Evolutionary conservation across 2,329 filamentous ascomycete genomes (phyloP).

Genomic region (Hortaea werneckii): DNA sequence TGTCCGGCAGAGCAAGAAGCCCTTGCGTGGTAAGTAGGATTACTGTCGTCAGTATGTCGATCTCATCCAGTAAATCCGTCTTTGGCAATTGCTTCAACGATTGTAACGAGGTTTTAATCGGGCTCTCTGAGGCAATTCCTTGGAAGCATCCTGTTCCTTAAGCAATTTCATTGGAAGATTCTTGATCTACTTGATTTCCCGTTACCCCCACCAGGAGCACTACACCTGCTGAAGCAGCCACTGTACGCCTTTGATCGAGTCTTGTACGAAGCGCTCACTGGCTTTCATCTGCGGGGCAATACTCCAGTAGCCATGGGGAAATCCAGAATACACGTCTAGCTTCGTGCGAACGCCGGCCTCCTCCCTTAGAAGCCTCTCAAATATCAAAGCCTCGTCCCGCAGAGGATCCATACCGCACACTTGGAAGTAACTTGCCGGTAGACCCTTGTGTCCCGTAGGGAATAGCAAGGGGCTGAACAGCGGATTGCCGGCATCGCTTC

Average conservation of each 20-base stretch:
- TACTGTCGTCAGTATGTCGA: too few species aligned
- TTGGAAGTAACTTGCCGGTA: conserved; percentile 38
- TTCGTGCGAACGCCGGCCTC: conserved; percentile 32
- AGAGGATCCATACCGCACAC: conserved; percentile 40
- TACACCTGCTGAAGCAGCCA: conserved; percentile 18
- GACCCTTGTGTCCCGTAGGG: conserved; percentile 25
- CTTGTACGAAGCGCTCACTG: conserved; percentile 19
- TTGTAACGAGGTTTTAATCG: too few species aligned
- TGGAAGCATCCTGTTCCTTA: too few species aligned
- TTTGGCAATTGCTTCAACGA: too few species aligned
- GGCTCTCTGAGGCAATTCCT: too few species aligned
- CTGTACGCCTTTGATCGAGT: conserved; percentile 18
- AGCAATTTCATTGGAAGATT: too few species aligned
- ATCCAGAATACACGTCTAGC: conserved; percentile 32
- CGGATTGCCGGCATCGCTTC: conserved; percentile 19
- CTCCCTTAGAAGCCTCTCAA: conserved; percentile 33
- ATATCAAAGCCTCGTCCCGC: conserved; percentile 40
- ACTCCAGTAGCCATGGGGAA: conserved; percentile 35
- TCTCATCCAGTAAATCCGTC: too few species aligned
- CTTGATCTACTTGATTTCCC: too few species aligned
- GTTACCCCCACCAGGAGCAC: too few species aligned
- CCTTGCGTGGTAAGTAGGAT: too few species aligned
- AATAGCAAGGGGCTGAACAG: conserved; percentile 22
- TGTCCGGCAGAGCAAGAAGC: too few species aligned
- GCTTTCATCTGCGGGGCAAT: conserved; percentile 17